These are phyloP conservation scores for Rhamnella rubrinervis DNA, from an alignment of 331 rosid species.

Conservation along the genomic window DNA sequence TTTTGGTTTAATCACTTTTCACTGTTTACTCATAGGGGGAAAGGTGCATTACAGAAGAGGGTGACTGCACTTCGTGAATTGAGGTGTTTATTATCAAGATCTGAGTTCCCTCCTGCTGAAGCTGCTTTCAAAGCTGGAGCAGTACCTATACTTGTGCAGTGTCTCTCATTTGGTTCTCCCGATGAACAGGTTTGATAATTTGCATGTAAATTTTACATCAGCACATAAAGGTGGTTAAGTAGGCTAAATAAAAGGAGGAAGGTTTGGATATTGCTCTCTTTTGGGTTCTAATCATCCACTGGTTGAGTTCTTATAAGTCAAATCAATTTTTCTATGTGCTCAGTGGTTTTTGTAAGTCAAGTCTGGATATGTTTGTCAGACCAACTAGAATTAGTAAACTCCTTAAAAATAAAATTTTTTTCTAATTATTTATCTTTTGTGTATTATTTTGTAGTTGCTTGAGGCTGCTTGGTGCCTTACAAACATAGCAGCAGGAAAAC, in stretches of 20 bases:
- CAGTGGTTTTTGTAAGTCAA: constrained; percentile 12
- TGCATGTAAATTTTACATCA: neutral
- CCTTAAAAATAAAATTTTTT: neutral
- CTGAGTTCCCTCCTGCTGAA: constrained; percentile 92
- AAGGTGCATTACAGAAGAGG: constrained; percentile 79
- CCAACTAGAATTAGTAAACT: constrained; percentile 5
- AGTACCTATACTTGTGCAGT: constrained; percentile 65
- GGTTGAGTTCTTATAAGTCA: neutral
- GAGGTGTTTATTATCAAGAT: constrained; percentile 77
- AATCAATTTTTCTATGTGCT: constrained; percentile 5
- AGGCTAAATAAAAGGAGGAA: neutral
- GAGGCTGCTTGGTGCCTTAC: constrained; percentile 99
- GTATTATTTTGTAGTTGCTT: constrained; percentile 69
- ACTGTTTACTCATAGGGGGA: constrained; percentile 59
- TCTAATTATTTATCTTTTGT: constrained; percentile 27
- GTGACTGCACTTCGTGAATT: constrained; percentile 74
- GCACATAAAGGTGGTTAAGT: neutral
- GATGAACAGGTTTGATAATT: constrained; percentile 75
- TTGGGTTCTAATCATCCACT: neutral
- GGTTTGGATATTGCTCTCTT: neutral
- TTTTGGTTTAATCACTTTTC: neutral
- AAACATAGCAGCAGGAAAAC: constrained; percentile 92
- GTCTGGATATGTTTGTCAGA: neutral
- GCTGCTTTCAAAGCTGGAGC: constrained; percentile 84
- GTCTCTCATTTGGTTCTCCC: constrained; percentile 92